phyloP scores from a whole-genome alignment of 1,139 yeast genomes.

The Candida dubliniensis region DNA sequence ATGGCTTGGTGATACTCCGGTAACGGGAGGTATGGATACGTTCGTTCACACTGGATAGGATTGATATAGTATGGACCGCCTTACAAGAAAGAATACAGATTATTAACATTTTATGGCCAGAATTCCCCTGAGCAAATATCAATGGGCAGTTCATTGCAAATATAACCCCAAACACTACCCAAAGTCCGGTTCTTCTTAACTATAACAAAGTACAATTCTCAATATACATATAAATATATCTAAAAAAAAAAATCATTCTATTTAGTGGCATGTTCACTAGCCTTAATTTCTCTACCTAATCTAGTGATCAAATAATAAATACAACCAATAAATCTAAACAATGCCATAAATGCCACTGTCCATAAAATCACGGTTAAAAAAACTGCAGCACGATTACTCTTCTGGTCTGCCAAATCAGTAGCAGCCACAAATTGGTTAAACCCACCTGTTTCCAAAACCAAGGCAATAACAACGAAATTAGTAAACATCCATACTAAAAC shows the following conservation, averaged over 20 bases:
- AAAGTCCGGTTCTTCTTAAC: too few relatives aligned
- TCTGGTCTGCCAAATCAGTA: constrained; percentile 16
- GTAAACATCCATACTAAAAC: constrained; percentile 78
- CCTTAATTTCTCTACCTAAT: constrained; percentile 25
- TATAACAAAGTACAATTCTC: not conserved
- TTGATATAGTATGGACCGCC: too few relatives aligned
- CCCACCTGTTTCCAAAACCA: constrained; percentile 73
- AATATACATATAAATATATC: not conserved
- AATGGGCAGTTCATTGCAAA: too few relatives aligned
- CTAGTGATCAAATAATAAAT: constrained; percentile 53
- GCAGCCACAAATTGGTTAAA: constrained; percentile 35
- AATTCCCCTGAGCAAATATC: too few relatives aligned
- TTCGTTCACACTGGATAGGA: too few relatives aligned
- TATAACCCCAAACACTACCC: too few relatives aligned
- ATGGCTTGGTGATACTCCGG: too few relatives aligned
- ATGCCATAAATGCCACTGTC: constrained; percentile 80
- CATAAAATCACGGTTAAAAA: constrained; percentile 75
- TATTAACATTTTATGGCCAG: too few relatives aligned
- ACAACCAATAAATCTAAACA: constrained; percentile 72
- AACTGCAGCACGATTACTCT: constrained; percentile 35
- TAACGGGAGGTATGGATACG: too few relatives aligned
- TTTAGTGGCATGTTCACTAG: constrained; percentile 20
- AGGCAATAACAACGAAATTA: constrained; percentile 68
- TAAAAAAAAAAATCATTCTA: not conserved
- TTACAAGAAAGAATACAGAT: too few relatives aligned